Conservation (phyloP, 2,329 filamentous ascomycete genomes). For the Colletotrichum magnum region DNA sequence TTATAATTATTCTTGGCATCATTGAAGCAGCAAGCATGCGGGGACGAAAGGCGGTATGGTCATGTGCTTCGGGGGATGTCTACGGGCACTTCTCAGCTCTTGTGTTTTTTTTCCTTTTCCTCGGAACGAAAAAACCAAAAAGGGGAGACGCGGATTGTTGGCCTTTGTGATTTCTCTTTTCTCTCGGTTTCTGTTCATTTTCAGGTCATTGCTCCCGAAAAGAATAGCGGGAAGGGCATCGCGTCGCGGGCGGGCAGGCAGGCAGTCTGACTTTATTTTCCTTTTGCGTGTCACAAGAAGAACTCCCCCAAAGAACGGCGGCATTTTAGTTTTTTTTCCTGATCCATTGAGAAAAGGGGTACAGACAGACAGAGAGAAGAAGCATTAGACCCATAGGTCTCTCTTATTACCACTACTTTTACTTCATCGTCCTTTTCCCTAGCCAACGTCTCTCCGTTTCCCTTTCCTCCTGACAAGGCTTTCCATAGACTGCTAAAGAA, state of each 20-base stretch:
- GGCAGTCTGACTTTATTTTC: slow-evolving; percentile 12
- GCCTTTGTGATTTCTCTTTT: slow-evolving; percentile 32
- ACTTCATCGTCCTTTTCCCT: slow-evolving; percentile 2
- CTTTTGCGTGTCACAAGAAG: slow-evolving; percentile 10
- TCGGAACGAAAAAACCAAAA: slow-evolving; percentile 15
- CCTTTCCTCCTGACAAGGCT: slow-evolving; percentile 15
- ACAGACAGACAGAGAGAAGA: slow-evolving; percentile 16
- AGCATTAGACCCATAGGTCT: slow-evolving; percentile 36
- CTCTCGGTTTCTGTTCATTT: slow-evolving; percentile 20
- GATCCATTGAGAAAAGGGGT: slow-evolving; percentile 23
- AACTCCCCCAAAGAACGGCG: slow-evolving; percentile 15
- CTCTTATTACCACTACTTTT: slow-evolving; percentile 15
- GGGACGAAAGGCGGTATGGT: slow-evolving; percentile 21
- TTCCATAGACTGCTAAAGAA: slow-evolving; percentile 29
- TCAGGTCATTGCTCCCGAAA: slow-evolving; percentile 29
- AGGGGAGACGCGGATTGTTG: slow-evolving; percentile 12
- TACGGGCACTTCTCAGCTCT: slow-evolving; percentile 5
- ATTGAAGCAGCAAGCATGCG: slow-evolving; percentile 22
- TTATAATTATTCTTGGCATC: slow-evolving; percentile 34
- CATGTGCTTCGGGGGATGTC: slow-evolving; percentile 24
- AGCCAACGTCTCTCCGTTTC: neutral
- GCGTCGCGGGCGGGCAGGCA: slow-evolving; percentile 36
- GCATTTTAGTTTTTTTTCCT: slow-evolving; percentile 21
- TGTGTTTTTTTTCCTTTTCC: slow-evolving; percentile 7
- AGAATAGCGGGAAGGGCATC: slow-evolving; percentile 36